Percentiles rank a stretch among this genome's conserved stretches.
Conservation (phyloP, 805 yeast genomes). For the Ogataea pignaliae region DNA sequence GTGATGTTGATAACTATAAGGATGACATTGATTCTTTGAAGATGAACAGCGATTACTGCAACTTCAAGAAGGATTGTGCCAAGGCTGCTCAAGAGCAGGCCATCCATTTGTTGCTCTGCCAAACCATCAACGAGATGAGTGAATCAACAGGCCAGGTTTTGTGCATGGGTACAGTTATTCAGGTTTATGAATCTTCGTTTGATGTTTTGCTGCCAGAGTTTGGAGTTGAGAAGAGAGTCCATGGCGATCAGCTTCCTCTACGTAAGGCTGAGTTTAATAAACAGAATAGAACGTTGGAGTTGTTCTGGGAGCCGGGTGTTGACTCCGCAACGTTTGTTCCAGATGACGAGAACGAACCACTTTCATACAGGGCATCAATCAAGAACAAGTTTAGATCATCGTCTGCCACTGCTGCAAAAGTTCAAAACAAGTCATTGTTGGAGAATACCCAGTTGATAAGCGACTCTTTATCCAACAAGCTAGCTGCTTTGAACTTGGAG, state of each 20-base stretch:
- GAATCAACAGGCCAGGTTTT: constrained; percentile 74
- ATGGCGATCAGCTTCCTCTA: constrained; percentile 93
- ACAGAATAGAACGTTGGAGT: constrained; percentile 58
- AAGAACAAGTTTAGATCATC: constrained; percentile 74
- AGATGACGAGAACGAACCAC: constrained; percentile 77
- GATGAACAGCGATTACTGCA: constrained; percentile 86
- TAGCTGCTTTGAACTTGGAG: constrained; percentile 44
- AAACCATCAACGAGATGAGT: constrained; percentile 72
- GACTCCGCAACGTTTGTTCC: constrained; percentile 91
- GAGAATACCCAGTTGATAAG: constrained; percentile 29
- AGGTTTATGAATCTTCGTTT: constrained; percentile 93
- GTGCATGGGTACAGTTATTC: constrained; percentile 81
- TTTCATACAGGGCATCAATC: constrained; percentile 72
- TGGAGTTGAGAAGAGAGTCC: constrained; percentile 93
- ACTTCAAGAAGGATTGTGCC: constrained; percentile 93
- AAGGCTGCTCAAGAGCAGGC: constrained; percentile 92
- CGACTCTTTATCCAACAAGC: constrained; percentile 43
- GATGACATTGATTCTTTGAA: constrained; percentile 68
- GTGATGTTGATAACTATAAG: constrained; percentile 35
- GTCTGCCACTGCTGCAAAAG: constrained; percentile 64
- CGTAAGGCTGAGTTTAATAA: constrained; percentile 90
- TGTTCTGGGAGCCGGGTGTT: constrained; percentile 89
- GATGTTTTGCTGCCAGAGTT: constrained; percentile 90
- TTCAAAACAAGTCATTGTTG: constrained; percentile 38
- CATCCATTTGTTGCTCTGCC: constrained; percentile 77